Evolutionary conservation across 345 rosid species (phyloP), one percentile per base, ranked within the genome.

Genomic region (Salix purpurea): DNA sequence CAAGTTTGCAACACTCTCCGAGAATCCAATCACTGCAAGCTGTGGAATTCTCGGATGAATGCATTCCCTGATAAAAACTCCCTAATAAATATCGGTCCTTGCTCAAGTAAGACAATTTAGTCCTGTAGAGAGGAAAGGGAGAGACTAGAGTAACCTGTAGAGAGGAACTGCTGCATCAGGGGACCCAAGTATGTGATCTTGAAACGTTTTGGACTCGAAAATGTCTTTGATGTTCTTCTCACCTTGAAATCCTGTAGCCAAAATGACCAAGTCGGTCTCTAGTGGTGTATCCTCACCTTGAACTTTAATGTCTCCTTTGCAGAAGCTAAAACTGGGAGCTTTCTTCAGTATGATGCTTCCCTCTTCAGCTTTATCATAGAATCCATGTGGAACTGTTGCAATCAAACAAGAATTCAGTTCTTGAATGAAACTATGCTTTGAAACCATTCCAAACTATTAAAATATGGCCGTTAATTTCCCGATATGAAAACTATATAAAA

Each of bases 311-410:
- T 85, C 88, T 2, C 80, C 65, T 54, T 73, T 40, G 60, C 81
- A 82, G 78, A 87, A 85, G 67, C 79, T 64, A 21, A 85, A 78
- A 8, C 39, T 70, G 1, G 36, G 87, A 34, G 90, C 76, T 78
- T 87, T 87, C 77, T 77, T 82, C 70, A 87, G 46, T 34, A 65
- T 24, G 78, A 87, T 82, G 82, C 86, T 80, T 70, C 90, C 90
- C 73, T 82, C 82, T 21, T 85, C 84, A 30, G 85, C 87, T 77
- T 52, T 78, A 34, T 84, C 78, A 7, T 74, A 82, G 65, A 87
- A 85, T 7, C 83, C 79, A 5, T 74, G 65, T 0, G 87, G 88
- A 18, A 84, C 67, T 0, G 52, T 84, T 30, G 88, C 8, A 54
- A 74, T 8, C 30, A 60, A 10, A 60, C 84, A 85, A 2, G 87